Base-by-base conservation (phyloP, 179 eudicot genomes). In the Camellia oleifera region DNA sequence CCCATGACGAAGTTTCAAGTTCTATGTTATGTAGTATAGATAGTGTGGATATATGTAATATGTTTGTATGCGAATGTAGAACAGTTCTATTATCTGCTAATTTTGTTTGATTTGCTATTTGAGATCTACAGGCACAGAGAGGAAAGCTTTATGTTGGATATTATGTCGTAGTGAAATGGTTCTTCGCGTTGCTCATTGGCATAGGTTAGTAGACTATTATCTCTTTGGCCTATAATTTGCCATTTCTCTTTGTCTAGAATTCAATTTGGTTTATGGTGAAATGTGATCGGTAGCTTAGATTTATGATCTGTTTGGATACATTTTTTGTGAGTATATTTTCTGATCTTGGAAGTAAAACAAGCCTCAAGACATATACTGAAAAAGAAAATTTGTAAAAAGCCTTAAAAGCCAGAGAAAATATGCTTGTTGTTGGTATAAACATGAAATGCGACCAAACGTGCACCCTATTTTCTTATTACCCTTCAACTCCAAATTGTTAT, bases 111-210 rank as follows among this genome's bases (percentile, higher is more conserved):
- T 32, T 78, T 85, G 32, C 26, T 17, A 57, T 62, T 12, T 76
- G 71, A 69, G 42, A 20, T 46, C 66, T 76, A 80, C 86, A 94
- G 98, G 96, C 90, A 42, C 89, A 80, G 80, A 86, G 97, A 81
- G 98, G 95, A 74, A 93, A 80, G 86, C 85, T 93, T 71, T 95
- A 92, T 85, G 87, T 88, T 62, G 86, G 89, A 72, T 95, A 88
- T 82, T 89, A 90, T 73, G 99, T 93, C 57, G 88, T 79, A 1
- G 87, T 92, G 77, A 95, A 95, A 87, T 95, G 99, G 99, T 87
- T 93, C 75, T 87, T 95, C 13, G 98, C 99, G 1, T 81, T 93
- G 72, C 83, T 94, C 48, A 94, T 91, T 50, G 99, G 99, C 54
- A 86, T 94, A 79, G 99, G 99, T 95, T 79, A 90, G 92, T 82